These are phyloP conservation scores for Colletotrichum godetiae DNA, from an alignment of 2,329 filamentous ascomycete genomes.

Conservation along the genomic window DNA sequence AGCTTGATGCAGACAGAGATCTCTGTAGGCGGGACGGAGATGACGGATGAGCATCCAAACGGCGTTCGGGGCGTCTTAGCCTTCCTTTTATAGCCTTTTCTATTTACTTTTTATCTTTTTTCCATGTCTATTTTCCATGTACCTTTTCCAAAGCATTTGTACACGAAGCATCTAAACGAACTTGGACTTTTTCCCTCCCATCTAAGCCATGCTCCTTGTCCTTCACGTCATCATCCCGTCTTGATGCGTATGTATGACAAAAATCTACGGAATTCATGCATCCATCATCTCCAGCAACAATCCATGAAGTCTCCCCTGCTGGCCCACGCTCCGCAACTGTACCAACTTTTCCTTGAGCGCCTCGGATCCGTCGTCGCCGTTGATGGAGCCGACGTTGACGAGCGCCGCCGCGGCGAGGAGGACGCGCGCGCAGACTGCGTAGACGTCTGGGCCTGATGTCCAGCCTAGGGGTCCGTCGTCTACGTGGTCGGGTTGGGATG, in stretches of 20 bases:
- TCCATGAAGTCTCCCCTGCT: conserved; percentile 30
- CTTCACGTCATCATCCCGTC: neutral
- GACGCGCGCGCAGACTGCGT: conserved; percentile 67
- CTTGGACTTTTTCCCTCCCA: neutral
- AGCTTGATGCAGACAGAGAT: neutral
- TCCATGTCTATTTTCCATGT: neutral
- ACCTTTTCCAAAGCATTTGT: neutral
- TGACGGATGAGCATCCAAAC: conserved; percentile 12
- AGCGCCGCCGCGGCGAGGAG: conserved; percentile 53
- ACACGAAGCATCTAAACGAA: conserved; percentile 10
- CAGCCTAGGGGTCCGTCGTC: conserved; percentile 78
- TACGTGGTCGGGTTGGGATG: conserved; percentile 37
- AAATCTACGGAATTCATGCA: neutral
- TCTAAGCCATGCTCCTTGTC: neutral
- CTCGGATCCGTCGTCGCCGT: neutral
- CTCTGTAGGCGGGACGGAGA: neutral
- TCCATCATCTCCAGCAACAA: conserved; percentile 33
- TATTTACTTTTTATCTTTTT: neutral
- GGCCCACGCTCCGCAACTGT: conserved; percentile 20
- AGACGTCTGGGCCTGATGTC: conserved; percentile 75
- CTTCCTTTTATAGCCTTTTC: neutral
- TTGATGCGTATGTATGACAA: too few species aligned
- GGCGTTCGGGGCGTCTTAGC: conserved; percentile 30
- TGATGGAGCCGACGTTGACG: neutral
- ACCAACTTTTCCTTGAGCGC: conserved; percentile 12